Percentiles rank a stretch among this genome's conserved stretches.
These are phyloP conservation scores for Xylaria multiplex DNA, from an alignment of 2,329 filamentous ascomycete genomes.

Conservation along the genomic window DNA sequence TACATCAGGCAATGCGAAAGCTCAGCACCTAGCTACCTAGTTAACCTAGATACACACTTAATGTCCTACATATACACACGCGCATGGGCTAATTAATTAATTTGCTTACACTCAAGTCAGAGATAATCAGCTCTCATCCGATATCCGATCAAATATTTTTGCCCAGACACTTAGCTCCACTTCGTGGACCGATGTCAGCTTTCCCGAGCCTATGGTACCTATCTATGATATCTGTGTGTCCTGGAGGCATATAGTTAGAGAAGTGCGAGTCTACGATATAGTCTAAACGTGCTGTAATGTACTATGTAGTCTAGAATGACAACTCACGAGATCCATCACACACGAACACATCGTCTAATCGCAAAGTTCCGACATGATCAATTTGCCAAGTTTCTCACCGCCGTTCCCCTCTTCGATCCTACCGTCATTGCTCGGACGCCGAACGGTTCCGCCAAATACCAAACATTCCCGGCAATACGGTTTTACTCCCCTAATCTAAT, in stretches of 20 bases:
- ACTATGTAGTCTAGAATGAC: too few relatives aligned
- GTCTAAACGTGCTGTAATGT: background rate
- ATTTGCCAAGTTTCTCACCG: constrained; percentile 6
- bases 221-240: background rate
- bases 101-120: background rate
- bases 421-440: constrained; percentile 2
- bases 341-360: background rate
- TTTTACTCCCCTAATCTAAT: background rate
- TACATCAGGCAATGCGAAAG: too few relatives aligned
- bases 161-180: constrained; percentile 3
- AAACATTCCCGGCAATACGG: background rate
- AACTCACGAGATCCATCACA: background rate
- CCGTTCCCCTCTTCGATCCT: background rate
- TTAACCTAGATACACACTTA: too few relatives aligned
- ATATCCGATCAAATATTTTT: background rate
- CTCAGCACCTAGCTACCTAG: background rate
- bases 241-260: background rate
- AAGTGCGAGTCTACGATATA: background rate
- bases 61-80: background rate
- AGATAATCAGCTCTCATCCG: background rate
- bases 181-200: constrained; percentile 3
- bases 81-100: background rate
- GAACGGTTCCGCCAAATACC: background rate
- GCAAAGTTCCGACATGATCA: background rate
- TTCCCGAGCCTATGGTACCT: background rate